A percentile compares a stretch with the other conserved stretches of the same genome.
phyloP scores from a whole-genome alignment of 768 basidiomycete genomes.

The Panellus pusillus region DNA sequence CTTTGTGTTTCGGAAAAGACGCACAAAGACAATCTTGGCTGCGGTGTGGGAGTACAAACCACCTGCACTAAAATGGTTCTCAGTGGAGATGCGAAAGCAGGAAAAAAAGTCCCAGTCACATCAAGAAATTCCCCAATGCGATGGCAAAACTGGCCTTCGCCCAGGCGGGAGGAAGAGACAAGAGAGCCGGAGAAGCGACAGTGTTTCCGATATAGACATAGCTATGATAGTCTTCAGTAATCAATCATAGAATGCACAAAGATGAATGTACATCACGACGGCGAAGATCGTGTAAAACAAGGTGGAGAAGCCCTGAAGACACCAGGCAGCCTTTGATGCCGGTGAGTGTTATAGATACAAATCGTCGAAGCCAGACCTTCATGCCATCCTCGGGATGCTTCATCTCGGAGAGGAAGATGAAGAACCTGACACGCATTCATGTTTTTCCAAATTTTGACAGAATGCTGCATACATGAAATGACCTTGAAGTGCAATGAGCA shows the following conservation, averaged over 20 bases:
- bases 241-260: background rate
- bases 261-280: conserved; percentile 31
- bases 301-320: conserved; percentile 53
- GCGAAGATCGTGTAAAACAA: conserved; percentile 50
- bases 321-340: conserved; percentile 47
- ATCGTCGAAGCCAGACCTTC: conserved; percentile 38
- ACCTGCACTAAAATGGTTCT: conserved; percentile 33
- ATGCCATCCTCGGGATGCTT: conserved; percentile 50
- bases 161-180: conserved; percentile 50
- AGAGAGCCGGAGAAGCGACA: conserved; percentile 45
- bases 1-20: conserved; percentile 46
- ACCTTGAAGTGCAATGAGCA: conserved; percentile 27
- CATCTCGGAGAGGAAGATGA: conserved; percentile 62
- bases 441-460: background rate
- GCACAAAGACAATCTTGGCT: conserved; percentile 54
- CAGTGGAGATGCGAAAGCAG: background rate
- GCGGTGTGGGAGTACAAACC: conserved; percentile 51
- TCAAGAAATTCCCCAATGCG: conserved; percentile 50
- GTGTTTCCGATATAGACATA: conserved; percentile 50
- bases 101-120: conserved; percentile 31
- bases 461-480: conserved; percentile 48
- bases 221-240: conserved; percentile 21
- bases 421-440: conserved; percentile 41
- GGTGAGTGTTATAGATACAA: background rate
- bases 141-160: conserved; percentile 50